Evolutionary conservation across 305 asterid species (phyloP).

Genomic region (Coffea humblotiana): DNA sequence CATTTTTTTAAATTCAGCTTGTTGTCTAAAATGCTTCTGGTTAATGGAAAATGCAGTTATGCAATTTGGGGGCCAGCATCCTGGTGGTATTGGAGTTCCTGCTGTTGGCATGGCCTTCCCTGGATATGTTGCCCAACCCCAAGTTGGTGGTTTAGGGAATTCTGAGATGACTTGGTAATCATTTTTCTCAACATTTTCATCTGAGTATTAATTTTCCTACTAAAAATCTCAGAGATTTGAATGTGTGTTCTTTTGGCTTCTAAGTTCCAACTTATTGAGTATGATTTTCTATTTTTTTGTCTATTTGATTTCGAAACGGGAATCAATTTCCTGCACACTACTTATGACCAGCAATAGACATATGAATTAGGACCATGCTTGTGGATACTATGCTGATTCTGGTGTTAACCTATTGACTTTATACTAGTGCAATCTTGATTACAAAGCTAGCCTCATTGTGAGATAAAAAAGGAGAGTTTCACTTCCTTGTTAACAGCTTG

Average conservation of each 20-base stretch:
- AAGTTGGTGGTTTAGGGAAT: slow-evolving; percentile 68
- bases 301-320: neutral
- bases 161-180: slow-evolving; percentile 45
- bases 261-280: neutral
- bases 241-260: neutral
- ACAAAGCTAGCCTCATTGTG: neutral
- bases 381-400: neutral
- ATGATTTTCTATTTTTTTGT: neutral
- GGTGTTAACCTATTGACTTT: neutral
- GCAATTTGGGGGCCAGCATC: slow-evolving; percentile 92
- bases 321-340: neutral
- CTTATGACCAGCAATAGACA: neutral
- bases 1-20: neutral
- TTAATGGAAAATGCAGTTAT: slow-evolving; percentile 58
- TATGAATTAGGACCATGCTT: neutral
- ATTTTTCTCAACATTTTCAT: neutral
- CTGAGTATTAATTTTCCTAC: neutral
- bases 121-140: slow-evolving; percentile 88
- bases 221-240: neutral
- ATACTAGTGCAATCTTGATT: neutral
- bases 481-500: neutral
- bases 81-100: slow-evolving; percentile 97
- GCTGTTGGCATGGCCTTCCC: slow-evolving; percentile 99
- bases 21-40: slow-evolving; percentile 12
- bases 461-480: neutral